Evolutionary conservation across 345 rosid species (phyloP).

Genomic region (Pelargonium nanum): DNA sequence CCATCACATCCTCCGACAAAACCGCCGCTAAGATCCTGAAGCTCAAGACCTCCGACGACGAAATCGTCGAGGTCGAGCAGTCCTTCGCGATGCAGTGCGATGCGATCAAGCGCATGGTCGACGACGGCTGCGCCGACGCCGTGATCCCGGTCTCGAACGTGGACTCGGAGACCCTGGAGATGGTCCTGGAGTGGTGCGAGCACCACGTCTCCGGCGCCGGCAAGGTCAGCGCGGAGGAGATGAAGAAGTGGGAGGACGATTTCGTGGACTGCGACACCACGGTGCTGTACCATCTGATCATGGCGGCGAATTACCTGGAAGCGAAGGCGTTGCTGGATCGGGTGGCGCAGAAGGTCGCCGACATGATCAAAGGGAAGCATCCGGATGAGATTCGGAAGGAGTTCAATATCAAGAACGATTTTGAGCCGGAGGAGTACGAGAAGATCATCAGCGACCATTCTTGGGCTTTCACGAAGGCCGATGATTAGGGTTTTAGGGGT

Average conservation of each 20-base stretch:
- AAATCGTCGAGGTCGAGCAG: background rate
- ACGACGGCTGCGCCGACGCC: constrained; percentile 3
- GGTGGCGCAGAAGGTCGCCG: background rate
- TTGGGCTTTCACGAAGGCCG: constrained; percentile 1
- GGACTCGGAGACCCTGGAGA: background rate
- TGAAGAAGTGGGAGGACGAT: background rate
- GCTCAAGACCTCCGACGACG: background rate
- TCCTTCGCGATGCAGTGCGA: background rate
- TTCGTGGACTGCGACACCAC: background rate
- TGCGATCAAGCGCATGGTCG: constrained; percentile 7
- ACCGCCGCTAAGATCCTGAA: background rate
- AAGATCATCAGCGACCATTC: constrained; percentile 2
- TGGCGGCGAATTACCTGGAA: constrained; percentile 7
- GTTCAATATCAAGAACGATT: constrained; percentile 6
- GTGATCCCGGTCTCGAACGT: constrained; percentile 2
- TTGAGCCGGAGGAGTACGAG: constrained; percentile 3
- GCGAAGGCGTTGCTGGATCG: background rate
- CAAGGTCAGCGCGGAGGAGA: background rate
- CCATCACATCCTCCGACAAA: no score
- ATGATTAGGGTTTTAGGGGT: background rate
- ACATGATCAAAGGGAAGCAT: constrained; percentile 5
- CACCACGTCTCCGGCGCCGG: background rate
- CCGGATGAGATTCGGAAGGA: background rate
- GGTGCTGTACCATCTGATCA: background rate
- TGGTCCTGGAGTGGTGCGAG: background rate